A percentile compares a stretch with the other conserved stretches of the same genome.
Evolutionary conservation across 768 basidiomycete species (phyloP).

Genomic region (Mycena venus): DNA sequence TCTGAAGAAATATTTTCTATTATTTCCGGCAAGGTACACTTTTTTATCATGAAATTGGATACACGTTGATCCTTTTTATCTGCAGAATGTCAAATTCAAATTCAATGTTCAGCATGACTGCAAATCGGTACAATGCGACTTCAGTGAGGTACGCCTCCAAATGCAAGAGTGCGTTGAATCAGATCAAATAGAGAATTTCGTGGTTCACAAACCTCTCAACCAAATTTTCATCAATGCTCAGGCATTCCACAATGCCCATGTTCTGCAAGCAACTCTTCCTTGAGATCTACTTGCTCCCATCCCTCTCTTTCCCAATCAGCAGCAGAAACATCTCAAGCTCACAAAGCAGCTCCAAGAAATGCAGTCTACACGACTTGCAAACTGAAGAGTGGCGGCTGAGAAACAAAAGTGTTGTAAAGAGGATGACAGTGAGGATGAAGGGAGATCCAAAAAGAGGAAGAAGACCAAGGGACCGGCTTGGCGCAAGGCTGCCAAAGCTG

Average conservation of each 20-base stretch:
- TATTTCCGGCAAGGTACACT: background rate
- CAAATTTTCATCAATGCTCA: conserved; percentile 39
- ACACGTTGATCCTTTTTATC: background rate
- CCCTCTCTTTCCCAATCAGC: background rate
- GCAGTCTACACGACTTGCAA: background rate
- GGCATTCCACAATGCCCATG: too few relatives aligned
- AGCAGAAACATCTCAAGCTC: background rate
- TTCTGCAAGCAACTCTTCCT: conserved; percentile 15
- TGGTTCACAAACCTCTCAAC: conserved; percentile 26
- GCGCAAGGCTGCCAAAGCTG: background rate
- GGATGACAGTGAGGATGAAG: background rate
- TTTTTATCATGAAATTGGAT: background rate
- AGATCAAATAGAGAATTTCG: background rate
- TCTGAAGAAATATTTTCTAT: background rate
- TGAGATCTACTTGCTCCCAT: background rate
- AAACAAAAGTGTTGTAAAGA: background rate
- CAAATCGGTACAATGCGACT: conserved; percentile 22
- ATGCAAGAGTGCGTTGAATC: conserved; percentile 35
- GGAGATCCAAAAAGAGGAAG: background rate
- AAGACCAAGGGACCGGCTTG: background rate
- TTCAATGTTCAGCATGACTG: too few relatives aligned
- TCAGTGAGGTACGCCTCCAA: background rate
- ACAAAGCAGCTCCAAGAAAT: background rate
- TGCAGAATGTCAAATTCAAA: conserved; percentile 28
- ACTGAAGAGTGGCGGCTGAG: background rate